These are phyloP conservation scores for Plenodomus tracheiphilus DNA, from an alignment of 2,329 filamentous ascomycete species.

Conservation along the genomic window DNA sequence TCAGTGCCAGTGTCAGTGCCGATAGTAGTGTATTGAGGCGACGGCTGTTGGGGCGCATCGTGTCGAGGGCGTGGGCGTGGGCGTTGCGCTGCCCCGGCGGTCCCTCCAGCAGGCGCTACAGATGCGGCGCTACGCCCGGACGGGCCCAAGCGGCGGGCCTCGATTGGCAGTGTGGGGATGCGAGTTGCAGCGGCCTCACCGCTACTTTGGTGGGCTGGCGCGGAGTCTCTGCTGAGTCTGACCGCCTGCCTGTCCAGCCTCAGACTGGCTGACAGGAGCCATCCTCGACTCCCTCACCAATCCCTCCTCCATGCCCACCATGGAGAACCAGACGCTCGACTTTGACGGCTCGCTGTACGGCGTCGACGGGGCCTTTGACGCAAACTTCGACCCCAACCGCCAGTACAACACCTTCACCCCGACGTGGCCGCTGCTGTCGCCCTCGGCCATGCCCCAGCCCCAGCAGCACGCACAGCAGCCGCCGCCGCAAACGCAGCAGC, in stretches of 20 bases:
- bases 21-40: neutral
- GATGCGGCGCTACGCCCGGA: neutral
- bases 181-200: constrained; percentile 1
- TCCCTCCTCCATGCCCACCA: constrained; percentile 32
- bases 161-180: constrained; percentile 1
- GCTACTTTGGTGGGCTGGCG: neutral
- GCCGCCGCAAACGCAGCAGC: constrained; percentile 24
- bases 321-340: constrained; percentile 49
- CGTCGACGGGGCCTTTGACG: constrained; percentile 44
- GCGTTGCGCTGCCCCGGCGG: too few species aligned
- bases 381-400: constrained; percentile 42
- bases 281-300: constrained; percentile 21
- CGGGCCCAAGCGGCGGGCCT: neutral
- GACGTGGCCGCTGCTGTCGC: constrained; percentile 46
- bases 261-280: constrained; percentile 37
- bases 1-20: too few species aligned
- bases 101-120: too few species aligned
- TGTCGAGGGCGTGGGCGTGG: neutral
- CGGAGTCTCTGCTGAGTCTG: neutral
- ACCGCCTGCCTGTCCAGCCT: constrained; percentile 2
- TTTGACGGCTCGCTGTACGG: constrained; percentile 42
- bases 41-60: neutral
- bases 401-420: constrained; percentile 32
- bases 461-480: constrained; percentile 20
- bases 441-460: constrained; percentile 32